Evolutionary conservation across 257 asterid genomes (phyloP), one percentile per base, ranked within the genome.

Genomic region (Penstemon davidsonii): DNA sequence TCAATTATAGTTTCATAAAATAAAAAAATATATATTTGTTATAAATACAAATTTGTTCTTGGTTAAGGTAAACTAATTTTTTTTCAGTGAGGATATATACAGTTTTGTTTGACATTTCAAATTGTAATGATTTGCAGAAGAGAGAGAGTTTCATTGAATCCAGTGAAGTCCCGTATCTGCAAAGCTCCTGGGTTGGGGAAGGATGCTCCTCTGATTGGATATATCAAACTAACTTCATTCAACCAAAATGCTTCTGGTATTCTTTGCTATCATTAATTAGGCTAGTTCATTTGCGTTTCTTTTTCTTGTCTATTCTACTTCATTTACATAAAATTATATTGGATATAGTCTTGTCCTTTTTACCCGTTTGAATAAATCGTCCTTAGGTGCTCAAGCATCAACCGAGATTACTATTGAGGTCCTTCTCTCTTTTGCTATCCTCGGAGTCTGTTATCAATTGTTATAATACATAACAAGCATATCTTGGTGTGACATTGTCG

Each of bases 161-260:
- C 99, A 8, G 99, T 94, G 80, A 94, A 87, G 86, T 88, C 99
- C 12, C 84, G 85, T 73, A 73, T 94, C 78, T 94, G 99, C 86
- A 79, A 80, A 79, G 64, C 79, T 70, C 75, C 95, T 65, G 85
- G 88, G 41, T 64, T 61, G 54, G 95, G 86, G 59, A 78, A 82
- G 41, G 89, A 88, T 62, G 85, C 86, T 58, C 83, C 85, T 66
- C 83, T 75, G 76, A 71, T 94, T 67, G 99, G 99, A 79, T 94
- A 94, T 70, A 91, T 94, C 80, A 94, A 94, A 77, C 81, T 94
- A 60, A 83, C 95, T 58, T 80, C 97, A 72, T 94, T 94, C 92
- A 94, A 84, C 77, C 96, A 91, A 83, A 94, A 94, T 69, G 96
- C 97, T 60, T 91, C 99, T 60, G 97, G 99, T 94, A 87, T 13